Evolutionary conservation across 73 alveolate genomes (phyloP).

Genomic region (Paramecium caudatum): DNA sequence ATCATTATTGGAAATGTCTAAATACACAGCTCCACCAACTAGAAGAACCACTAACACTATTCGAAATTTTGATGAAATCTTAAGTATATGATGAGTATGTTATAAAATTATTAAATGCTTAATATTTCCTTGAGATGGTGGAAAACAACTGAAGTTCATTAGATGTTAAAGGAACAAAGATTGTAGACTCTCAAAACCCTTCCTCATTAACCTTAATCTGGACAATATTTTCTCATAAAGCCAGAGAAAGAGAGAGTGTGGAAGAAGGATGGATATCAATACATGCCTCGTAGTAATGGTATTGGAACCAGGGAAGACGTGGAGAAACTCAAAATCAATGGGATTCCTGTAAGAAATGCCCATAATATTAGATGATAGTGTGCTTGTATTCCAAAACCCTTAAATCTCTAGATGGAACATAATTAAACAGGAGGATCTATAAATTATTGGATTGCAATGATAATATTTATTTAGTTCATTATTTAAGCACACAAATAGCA

Average conservation of each 20-base stretch:
- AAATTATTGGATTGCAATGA: not conserved
- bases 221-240: constrained; percentile 25
- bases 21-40: not conserved
- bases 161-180: not conserved
- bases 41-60: not conserved
- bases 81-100: constrained; percentile 33
- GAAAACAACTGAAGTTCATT: constrained; percentile 31
- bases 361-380: constrained; percentile 27
- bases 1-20: not conserved
- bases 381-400: constrained; percentile 40
- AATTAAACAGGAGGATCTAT: constrained; percentile 48
- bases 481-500: not conserved
- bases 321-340: constrained; percentile 53
- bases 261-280: constrained; percentile 56
- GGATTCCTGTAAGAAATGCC: constrained; percentile 22
- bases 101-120: constrained; percentile 26
- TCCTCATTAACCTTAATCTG: constrained; percentile 33
- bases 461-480: constrained; percentile 51
- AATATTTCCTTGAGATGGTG: constrained; percentile 20
- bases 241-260: constrained; percentile 55
- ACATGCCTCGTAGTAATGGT: constrained; percentile 48
- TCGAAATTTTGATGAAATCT: constrained; percentile 33
- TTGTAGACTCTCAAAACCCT: not conserved
- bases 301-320: constrained; percentile 60
- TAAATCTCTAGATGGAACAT: constrained; percentile 2